A percentile compares a stretch with the other conserved stretches of the same genome.
phyloP scores from a whole-genome alignment of 202 grass and related monocot species.

The Bolboschoenoplectus hybrid region DNA sequence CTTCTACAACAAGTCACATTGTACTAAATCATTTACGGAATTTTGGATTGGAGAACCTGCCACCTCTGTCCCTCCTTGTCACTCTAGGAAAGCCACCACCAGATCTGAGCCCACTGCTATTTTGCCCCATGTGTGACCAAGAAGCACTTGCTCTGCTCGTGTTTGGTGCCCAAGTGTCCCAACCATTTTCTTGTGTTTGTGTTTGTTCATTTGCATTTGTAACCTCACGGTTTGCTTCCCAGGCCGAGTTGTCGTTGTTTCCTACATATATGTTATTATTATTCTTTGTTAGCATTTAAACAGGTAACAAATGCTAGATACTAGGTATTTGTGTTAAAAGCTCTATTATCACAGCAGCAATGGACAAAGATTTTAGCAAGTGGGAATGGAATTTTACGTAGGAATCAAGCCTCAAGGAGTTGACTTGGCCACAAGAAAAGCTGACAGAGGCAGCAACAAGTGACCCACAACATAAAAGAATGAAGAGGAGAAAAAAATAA shows the following conservation, averaged over 20 bases:
- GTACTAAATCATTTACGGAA: slow-evolving; percentile 12
- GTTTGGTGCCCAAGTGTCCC: slow-evolving; percentile 33
- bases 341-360: background rate
- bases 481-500: background rate
- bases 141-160: background rate
- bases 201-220: slow-evolving; percentile 25
- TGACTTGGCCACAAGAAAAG: background rate
- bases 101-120: background rate
- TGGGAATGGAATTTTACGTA: background rate
- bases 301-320: background rate
- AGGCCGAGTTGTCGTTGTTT: background rate
- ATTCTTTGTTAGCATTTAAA: background rate
- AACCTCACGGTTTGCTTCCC: background rate
- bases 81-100: slow-evolving; percentile 9
- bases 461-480: background rate
- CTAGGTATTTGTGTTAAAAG: background rate
- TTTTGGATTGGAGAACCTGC: slow-evolving; percentile 26
- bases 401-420: background rate
- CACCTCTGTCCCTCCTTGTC: background rate
- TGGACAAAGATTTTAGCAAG: background rate
- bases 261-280: slow-evolving; percentile 23
- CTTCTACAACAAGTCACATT: background rate
- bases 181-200: slow-evolving; percentile 34
- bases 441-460: background rate
- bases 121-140: slow-evolving; percentile 8